Base-by-base conservation (phyloP, 2,329 filamentous ascomycete genomes). In the Cytospora piceicola region DNA sequence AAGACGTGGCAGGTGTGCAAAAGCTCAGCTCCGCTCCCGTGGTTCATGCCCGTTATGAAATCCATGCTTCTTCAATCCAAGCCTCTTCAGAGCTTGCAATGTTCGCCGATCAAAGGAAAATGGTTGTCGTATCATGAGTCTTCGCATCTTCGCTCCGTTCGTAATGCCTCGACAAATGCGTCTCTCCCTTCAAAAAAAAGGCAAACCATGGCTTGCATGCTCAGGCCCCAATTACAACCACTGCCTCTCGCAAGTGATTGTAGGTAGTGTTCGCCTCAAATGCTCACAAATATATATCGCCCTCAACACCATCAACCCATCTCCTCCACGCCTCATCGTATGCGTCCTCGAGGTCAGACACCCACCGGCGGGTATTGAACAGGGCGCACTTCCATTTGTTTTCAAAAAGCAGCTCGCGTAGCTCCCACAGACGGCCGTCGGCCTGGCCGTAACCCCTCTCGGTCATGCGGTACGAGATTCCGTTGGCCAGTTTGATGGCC, bases 341-440 rank as follows among this genome's bases (percentile, higher is more conserved):
- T 15, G 93, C 94, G 68, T 86, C 84, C 79, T 99, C 95, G 24
- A 99, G 79, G 77, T 98, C 94, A 56, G 83, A 80, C 30, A 98
- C 94, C 95, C 95, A 99, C 71, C 95, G 85, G 71, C 83, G 86
- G 7, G 95, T 99, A 77, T 99, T 88, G 75, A 99, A 99, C 53
- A 99, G 82, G 17, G 90, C 91, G 76, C 93, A 96, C 32, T 82
- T 87, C 91, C 93, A 96, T 71, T 94, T 89, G 72, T 87, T 89
- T 68, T 92, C 85, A 80, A 94, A 98, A 14, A 99, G 79, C 72
- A 97, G 81, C 74, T 87, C 90, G 68, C 95, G 87, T 66, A 99
- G 81, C 65, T 96, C 89, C 59, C 88, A 86, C 61, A 99, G 79
- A 64, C 93, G 84, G 1, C 95, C 95, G 12, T 74, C 72, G 2